Base-by-base conservation (phyloP, 225 moss, liverwort and hornwort species). In the Pseudoscleropodium purum region DNA sequence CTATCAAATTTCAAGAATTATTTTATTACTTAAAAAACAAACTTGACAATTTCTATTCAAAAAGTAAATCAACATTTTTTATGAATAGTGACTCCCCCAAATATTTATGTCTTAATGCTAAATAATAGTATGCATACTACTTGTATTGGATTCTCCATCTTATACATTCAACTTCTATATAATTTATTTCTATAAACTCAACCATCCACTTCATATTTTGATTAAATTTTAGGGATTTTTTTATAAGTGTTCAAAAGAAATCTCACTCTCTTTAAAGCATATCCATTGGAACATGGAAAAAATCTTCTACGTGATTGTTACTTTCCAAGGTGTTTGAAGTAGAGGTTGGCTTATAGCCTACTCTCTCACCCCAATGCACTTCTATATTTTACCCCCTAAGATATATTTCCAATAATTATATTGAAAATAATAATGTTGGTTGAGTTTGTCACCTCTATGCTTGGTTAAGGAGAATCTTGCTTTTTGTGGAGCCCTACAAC, bases 291-390 rank as follows among this genome's bases (percentile, higher is more conserved):
- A 74, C 6, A 1, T 18, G 0, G 15, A 1, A 0, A 11, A 75
- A 47, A 10, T 0, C 0, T 2, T 18, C 11, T 47, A 6, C 1
- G 29, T 45, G 45, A 45, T 17, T 1, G 0, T 52, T 73, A 45
- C 6, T 45, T 43, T 3, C 17, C 4, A 15, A 27, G 26, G 14
- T 0, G 5, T 52, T 13, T 21, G 13, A 14, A 0, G 3, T 13
- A 34, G 7, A 0, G 0, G 0, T 1, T 52, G 0, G 23, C 5
- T 36, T 52, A 19, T 49, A 9, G 1, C 5, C 0, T 19, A 0
- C 3, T 13, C 4, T 8, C 15, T 41, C 0, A 0, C 1, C 5
- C 3, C 2, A 21, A 52, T 52, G 5, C 20, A 13, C 19, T 5
- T 34, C 5, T 34, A 34, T 8, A 24, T 36, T 77, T 36, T 24